Conservation (phyloP, 2,329 filamentous ascomycete species). For the Aspergillus novofumigatus region DNA sequence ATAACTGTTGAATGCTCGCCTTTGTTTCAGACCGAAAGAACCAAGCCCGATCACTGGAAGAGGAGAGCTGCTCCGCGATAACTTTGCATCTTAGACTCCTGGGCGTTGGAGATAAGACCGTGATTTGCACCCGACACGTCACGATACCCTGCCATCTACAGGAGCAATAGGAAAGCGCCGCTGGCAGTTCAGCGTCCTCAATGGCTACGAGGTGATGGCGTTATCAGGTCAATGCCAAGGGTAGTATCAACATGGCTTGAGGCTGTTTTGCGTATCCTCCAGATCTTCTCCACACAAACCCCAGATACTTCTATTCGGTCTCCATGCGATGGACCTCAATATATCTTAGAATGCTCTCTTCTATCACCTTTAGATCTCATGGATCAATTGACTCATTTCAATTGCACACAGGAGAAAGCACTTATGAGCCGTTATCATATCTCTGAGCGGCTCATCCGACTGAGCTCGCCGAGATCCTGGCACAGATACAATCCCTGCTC, state of each 20-base stretch:
- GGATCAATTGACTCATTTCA: neutral
- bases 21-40: neutral
- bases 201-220: neutral
- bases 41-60: neutral
- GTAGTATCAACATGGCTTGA: neutral
- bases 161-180: neutral
- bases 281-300: neutral
- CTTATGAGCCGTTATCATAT: neutral
- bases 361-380: neutral
- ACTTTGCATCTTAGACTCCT: neutral
- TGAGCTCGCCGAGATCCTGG: neutral
- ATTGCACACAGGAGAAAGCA: neutral
- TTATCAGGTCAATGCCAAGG: neutral
- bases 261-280: neutral
- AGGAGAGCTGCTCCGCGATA: neutral
- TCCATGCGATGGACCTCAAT: neutral
- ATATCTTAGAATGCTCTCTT: neutral
- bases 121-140: neutral
- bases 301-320: neutral
- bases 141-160: neutral
- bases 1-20: constrained; percentile 7
- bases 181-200: neutral
- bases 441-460: neutral
- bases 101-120: neutral
- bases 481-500: neutral